A percentile compares a stretch with the other conserved stretches of the same genome.
These are phyloP conservation scores for Taiozyma onychis DNA, from an alignment of 1,139 yeast species.

Conservation along the genomic window DNA sequence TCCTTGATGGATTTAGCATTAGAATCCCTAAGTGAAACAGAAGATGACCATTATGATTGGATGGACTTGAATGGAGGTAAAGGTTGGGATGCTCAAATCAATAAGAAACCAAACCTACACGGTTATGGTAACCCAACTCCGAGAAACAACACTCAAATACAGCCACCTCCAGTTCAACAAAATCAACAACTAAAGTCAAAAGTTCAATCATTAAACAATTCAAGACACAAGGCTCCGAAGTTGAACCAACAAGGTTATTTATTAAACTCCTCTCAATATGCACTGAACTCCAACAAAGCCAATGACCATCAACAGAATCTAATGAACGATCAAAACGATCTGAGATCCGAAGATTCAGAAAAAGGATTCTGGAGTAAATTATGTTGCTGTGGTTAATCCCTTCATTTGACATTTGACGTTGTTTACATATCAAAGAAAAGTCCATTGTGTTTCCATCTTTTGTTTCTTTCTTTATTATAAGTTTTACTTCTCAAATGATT, in stretches of 20 bases:
- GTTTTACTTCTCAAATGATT: background rate
- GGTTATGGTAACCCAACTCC: conserved; percentile 76
- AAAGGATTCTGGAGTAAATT: conserved; percentile 23
- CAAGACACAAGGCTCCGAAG: conserved; percentile 23
- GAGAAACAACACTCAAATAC: conserved; percentile 31
- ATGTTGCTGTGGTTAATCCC: conserved; percentile 20
- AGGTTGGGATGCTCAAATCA: conserved; percentile 78
- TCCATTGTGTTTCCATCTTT: background rate
- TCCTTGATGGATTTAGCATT: conserved; percentile 56
- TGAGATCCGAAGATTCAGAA: conserved; percentile 16
- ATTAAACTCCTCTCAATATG: conserved; percentile 23
- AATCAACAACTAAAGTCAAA: conserved; percentile 20
- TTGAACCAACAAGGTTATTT: conserved; percentile 15
- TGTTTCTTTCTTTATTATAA: background rate
- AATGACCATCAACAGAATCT: conserved; percentile 21
- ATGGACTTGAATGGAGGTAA: conserved; percentile 75
- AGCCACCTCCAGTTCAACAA: conserved; percentile 6
- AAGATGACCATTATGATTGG: conserved; percentile 78
- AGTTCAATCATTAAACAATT: conserved; percentile 23
- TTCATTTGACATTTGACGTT: background rate
- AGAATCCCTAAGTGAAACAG: conserved; percentile 48
- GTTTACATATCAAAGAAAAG: background rate
- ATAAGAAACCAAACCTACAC: conserved; percentile 74
- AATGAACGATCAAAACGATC: conserved; percentile 20
- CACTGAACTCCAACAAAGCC: conserved; percentile 17